Evolutionary conservation across 2,329 filamentous ascomycete genomes (phyloP).

Genomic region (Xylaria sp.): DNA sequence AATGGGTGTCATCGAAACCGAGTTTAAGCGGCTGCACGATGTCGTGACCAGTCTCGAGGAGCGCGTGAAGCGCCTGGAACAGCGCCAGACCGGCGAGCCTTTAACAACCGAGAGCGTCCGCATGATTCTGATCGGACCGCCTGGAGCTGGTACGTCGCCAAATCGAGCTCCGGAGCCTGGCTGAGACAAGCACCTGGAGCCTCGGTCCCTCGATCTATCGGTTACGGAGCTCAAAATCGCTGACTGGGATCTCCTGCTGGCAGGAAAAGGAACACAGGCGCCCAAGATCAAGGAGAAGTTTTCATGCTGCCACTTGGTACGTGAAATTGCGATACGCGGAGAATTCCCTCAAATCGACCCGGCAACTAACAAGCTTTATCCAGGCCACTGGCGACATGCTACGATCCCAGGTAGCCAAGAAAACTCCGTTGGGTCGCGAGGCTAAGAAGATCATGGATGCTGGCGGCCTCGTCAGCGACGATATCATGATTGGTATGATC

Average conservation of each 20-base stretch:
- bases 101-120: constrained; percentile 72
- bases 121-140: constrained; percentile 97
- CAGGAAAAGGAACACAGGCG: constrained; percentile 98
- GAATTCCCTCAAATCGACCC: constrained; percentile 25
- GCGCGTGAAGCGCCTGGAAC: constrained; percentile 85
- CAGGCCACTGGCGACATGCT: constrained; percentile 99
- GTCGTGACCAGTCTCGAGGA: constrained; percentile 83
- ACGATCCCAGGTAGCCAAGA: constrained; percentile 96
- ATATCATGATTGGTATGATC: constrained; percentile 99
- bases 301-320: constrained; percentile 93
- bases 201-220: not conserved
- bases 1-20: constrained; percentile 90
- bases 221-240: constrained; percentile 16
- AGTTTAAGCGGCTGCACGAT: constrained; percentile 83
- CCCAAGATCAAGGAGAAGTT: constrained; percentile 98
- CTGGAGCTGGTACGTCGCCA: constrained; percentile 81
- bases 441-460: constrained; percentile 99
- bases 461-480: constrained; percentile 95
- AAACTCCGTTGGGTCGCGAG: constrained; percentile 91
- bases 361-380: constrained; percentile 3
- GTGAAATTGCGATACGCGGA: constrained; percentile 40
- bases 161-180: constrained; percentile 14
- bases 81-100: constrained; percentile 65
- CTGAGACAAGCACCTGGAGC: not conserved
- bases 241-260: constrained; percentile 20